Conservation (phyloP, 2,329 filamentous ascomycete genomes). For the Cladosporium sp. region DNA sequence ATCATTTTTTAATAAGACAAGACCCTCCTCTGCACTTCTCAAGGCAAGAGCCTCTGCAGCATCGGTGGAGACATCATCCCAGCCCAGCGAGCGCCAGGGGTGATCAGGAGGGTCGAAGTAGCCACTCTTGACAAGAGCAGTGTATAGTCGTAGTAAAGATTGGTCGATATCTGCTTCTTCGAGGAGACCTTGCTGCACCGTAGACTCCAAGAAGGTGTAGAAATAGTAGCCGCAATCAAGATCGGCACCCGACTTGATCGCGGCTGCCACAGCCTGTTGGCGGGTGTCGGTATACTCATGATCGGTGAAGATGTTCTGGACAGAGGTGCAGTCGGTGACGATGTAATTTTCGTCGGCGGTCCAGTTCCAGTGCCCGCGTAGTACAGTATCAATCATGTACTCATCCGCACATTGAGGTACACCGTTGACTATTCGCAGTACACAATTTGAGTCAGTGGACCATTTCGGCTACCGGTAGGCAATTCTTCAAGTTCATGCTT, state of each 20-base stretch:
- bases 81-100: constrained; percentile 47
- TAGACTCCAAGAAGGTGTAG: constrained; percentile 38
- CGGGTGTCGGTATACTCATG: constrained; percentile 36
- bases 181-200: constrained; percentile 31
- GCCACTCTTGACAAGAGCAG: constrained; percentile 47
- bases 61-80: constrained; percentile 49
- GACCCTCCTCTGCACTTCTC: constrained; percentile 42
- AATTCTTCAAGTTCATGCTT: no score
- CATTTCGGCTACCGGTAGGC: no score
- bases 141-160: constrained; percentile 46
- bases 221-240: constrained; percentile 39
- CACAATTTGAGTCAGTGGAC: no score
- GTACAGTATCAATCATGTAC: constrained; percentile 56
- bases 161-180: constrained; percentile 42
- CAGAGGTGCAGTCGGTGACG: constrained; percentile 58
- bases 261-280: constrained; percentile 41
- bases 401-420: constrained; percentile 56
- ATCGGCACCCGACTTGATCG: constrained; percentile 48
- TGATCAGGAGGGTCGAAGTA: constrained; percentile 48
- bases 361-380: constrained; percentile 60
- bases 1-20: constrained; percentile 48
- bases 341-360: constrained; percentile 51
- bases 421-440: constrained; percentile 41
- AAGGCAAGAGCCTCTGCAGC: constrained; percentile 50
- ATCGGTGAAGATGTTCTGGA: constrained; percentile 51